Evolutionary conservation across 2,329 filamentous ascomycete genomes (phyloP).

Genomic region (Neofusicoccum cordaticola): DNA sequence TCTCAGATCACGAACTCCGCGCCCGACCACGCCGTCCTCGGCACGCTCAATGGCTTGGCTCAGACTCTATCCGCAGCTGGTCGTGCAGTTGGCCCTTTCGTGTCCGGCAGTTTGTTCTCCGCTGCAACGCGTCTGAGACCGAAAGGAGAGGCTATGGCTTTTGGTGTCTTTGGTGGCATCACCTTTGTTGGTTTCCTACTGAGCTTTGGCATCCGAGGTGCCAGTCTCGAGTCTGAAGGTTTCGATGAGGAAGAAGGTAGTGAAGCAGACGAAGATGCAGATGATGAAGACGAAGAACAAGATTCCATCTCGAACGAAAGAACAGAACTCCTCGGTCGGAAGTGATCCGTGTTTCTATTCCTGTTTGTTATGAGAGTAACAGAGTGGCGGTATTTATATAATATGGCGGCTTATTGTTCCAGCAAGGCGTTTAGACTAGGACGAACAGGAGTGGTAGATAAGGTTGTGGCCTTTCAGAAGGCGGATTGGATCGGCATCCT

Average conservation of each 20-base stretch:
- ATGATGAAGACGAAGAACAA: conserved; percentile 29
- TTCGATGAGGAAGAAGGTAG: conserved; percentile 46
- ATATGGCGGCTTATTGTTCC: neutral
- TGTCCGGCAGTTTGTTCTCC: conserved; percentile 84
- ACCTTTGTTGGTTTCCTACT: conserved; percentile 76
- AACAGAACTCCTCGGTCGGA: neutral
- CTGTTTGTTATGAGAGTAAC: neutral
- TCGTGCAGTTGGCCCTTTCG: conserved; percentile 80
- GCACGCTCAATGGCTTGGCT: conserved; percentile 87
- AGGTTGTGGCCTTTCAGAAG: neutral
- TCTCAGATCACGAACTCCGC: conserved; percentile 86
- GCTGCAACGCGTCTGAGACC: conserved; percentile 68
- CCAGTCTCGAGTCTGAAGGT: conserved; percentile 57
- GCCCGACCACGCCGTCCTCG: conserved; percentile 78
- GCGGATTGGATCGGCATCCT: too few relatives aligned
- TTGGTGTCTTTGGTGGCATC: conserved; percentile 82
- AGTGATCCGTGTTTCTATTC: neutral
- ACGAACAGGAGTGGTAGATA: neutral
- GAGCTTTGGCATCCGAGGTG: conserved; percentile 72
- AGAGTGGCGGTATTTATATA: neutral
- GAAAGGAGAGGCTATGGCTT: conserved; percentile 81
- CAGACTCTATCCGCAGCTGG: conserved; percentile 92
- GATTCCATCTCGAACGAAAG: conserved; percentile 16
- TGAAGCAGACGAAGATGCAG: conserved; percentile 44
- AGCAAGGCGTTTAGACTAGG: conserved; percentile 9